Conservation (phyloP, 108 stramenopile species). For the Aureococcus anophagefferens region DNA sequence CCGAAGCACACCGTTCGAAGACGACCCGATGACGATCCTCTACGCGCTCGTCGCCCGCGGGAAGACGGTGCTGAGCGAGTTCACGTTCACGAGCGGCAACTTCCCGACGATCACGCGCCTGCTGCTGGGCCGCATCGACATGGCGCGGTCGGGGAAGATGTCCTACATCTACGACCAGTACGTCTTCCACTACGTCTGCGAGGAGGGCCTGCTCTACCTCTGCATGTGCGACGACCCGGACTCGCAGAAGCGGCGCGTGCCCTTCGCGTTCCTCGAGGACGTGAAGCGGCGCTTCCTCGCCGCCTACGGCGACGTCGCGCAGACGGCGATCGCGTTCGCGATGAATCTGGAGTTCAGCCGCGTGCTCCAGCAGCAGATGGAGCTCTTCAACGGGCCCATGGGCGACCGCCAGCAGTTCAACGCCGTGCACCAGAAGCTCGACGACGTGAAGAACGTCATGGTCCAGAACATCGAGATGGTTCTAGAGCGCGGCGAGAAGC, state of each 20-base stretch:
- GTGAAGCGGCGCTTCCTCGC: conserved; percentile 35
- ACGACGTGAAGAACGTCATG: conserved; percentile 45
- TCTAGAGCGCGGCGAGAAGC: conserved; percentile 39
- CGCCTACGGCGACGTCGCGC: conserved; percentile 19
- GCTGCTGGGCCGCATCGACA: conserved; percentile 39
- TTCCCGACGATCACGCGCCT: conserved; percentile 52
- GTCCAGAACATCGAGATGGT: conserved; percentile 40
- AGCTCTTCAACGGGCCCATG: conserved; percentile 31
- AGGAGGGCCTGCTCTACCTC: conserved; percentile 34
- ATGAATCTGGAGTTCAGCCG: conserved; percentile 36
- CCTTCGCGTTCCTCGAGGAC: conserved; percentile 45
- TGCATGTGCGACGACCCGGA: conserved; percentile 32
- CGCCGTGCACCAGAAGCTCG: conserved; percentile 23
- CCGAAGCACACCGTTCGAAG: too few species aligned
- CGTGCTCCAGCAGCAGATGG: conserved; percentile 32
- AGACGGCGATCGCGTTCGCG: conserved; percentile 34
- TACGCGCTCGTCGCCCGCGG: conserved; percentile 47
- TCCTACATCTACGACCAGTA: conserved; percentile 16
- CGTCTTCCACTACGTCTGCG: conserved; percentile 46
- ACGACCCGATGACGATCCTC: conserved; percentile 13
- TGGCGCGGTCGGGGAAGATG: conserved; percentile 1
- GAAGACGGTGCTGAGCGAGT: conserved; percentile 45
- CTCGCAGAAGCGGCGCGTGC: conserved; percentile 14
- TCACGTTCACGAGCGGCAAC: conserved; percentile 37
- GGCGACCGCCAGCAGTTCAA: conserved; percentile 9